Percentiles rank a stretch among this genome's conserved stretches.
Conservation (phyloP, 1,139 yeast genomes). For the Nakaseomyces nivariensis region DNA sequence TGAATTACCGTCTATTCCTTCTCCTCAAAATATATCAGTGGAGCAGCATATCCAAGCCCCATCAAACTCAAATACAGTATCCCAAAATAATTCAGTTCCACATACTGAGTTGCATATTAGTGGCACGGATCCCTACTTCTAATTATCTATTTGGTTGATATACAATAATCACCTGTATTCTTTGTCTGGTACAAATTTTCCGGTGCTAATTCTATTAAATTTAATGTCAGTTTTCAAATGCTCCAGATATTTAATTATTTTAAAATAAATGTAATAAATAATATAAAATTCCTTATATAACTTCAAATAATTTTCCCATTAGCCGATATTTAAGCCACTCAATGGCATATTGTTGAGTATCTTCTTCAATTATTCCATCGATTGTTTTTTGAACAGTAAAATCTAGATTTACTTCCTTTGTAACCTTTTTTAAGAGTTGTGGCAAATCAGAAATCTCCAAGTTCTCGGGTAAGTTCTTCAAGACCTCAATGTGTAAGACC, state of each 20-base stretch:
- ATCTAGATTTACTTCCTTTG: constrained; percentile 55
- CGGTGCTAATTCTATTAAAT: neutral
- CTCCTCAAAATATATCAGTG: neutral
- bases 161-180: neutral
- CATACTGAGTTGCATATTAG: neutral
- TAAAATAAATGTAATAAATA: too few relatives aligned
- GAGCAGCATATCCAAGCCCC: neutral
- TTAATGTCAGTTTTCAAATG: too few relatives aligned
- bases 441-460: constrained; percentile 59
- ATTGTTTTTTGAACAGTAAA: constrained; percentile 49
- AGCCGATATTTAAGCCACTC: constrained; percentile 33
- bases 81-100: neutral
- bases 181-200: constrained; percentile 1
- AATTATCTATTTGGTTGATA: neutral
- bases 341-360: constrained; percentile 40
- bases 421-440: constrained; percentile 50
- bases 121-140: neutral
- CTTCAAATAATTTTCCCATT: constrained; percentile 38
- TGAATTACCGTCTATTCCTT: neutral
- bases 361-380: constrained; percentile 50
- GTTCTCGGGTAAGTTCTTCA: constrained; percentile 52
- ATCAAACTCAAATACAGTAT: neutral
- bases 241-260: too few relatives aligned
- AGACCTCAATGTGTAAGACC: constrained; percentile 53
- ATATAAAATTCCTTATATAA: constrained; percentile 3